phyloP scores from a whole-genome alignment of 768 basidiomycete species.

The Lactifluus subvellereus region DNA sequence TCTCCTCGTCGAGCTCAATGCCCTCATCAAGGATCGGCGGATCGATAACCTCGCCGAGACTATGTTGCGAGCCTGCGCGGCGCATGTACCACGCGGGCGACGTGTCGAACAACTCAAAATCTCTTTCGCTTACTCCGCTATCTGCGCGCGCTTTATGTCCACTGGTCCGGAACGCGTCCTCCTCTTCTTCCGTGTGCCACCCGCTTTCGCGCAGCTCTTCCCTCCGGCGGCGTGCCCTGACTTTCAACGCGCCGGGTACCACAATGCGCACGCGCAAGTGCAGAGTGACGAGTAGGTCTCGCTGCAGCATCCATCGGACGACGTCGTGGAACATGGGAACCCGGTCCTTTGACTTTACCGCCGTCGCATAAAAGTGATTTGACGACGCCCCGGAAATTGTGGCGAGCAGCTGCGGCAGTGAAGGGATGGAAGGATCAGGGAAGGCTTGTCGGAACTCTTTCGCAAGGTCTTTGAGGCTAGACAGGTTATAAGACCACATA shows the following conservation, averaged over 20 bases:
- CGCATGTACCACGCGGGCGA: conserved; percentile 38
- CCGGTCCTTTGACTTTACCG: conserved; percentile 62
- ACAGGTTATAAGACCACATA: conserved; percentile 18
- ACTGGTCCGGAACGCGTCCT: conserved; percentile 4
- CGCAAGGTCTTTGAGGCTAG: conserved; percentile 51
- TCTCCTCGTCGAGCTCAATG: conserved; percentile 29
- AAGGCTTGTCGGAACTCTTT: conserved; percentile 60
- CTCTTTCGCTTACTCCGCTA: conserved; percentile 10
- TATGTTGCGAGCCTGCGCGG: conserved; percentile 36
- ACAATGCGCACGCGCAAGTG: conserved; percentile 84
- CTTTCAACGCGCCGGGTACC: conserved; percentile 71
- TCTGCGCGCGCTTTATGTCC: conserved; percentile 4
- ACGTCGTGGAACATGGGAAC: conserved; percentile 74
- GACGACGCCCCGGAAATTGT: conserved; percentile 64
- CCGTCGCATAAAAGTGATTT: conserved; percentile 75
- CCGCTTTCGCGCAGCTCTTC: conserved; percentile 35
- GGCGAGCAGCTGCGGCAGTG: conserved; percentile 69
- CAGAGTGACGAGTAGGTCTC: conserved; percentile 76
- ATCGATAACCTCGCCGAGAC: conserved; percentile 33
- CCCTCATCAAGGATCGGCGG: conserved; percentile 31
- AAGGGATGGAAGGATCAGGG: conserved; percentile 50
- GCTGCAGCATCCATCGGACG: conserved; percentile 86
- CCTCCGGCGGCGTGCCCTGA: conserved; percentile 44
- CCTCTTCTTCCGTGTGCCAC: conserved; percentile 30
- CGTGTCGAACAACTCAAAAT: conserved; percentile 15